Evolutionary conservation across 805 yeast genomes (phyloP), one percentile per base, ranked within the genome.

Genomic region (Saccharomycopsis fermentans): DNA sequence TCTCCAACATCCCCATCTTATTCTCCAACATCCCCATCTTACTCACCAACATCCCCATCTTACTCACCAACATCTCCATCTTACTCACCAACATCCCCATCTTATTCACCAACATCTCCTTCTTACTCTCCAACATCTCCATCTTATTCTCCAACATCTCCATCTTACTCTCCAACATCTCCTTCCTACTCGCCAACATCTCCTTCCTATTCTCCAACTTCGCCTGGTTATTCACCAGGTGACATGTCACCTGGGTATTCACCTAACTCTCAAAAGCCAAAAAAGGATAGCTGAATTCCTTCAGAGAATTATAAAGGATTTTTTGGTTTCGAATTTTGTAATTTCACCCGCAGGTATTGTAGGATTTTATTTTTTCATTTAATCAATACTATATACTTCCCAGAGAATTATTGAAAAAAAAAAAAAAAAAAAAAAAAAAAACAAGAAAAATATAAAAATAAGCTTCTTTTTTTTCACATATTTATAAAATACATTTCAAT

Each of bases 71-170:
- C 74, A 16, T 75, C 81, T 3, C 82, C 83, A 58, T 65, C 67
- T 24, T 76, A 76, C 63, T 71, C 76, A 27, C 80, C 81, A 56
- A 69, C 70, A 24, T 73, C 80, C 50, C 77, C 80, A 54, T 59
- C 67, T 4, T 71, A 73, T 62, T 66, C 71, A 4, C 74, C 76
- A 62, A 71, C 71, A 24, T 70, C 72, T 8, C 71, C 71, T 21
- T 66, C 77, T 2, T 86, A 84, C 68, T 73, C 80, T 9, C 90
- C 90, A 48, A 82, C 58, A 16, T 27, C 54, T 35, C 57, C 58
- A 55, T 67, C 76, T 58, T 83, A 87, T 64, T 78, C 86, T 3
- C 90, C 91, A 62, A 82, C 94, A 0, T 83, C 90, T 0, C 95
- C 96, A 63, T 72, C 80, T 4, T 86, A 84, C 67, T 76, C 83